A percentile compares a stretch with the other conserved stretches of the same genome.
These are phyloP conservation scores for Exophiala alcalophila DNA, from an alignment of 2,329 filamentous ascomycete genomes.

Conservation along the genomic window DNA sequence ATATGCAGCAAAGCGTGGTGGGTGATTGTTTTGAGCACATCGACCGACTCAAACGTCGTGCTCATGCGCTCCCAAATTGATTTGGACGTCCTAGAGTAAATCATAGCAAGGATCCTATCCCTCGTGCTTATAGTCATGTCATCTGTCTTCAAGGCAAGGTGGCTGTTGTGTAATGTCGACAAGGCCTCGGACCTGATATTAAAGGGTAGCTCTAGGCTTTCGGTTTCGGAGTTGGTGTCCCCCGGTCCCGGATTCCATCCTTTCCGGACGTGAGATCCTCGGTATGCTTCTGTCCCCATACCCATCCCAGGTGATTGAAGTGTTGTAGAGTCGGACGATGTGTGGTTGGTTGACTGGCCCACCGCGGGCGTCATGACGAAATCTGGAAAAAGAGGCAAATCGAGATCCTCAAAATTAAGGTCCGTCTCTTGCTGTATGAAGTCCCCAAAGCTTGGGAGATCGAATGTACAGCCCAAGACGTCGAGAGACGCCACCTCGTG, in stretches of 20 bases:
- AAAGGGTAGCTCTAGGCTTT: no score
- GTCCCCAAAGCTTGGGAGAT: slow-evolving; percentile 6
- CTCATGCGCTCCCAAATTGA: slow-evolving; percentile 41
- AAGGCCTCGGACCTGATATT: slow-evolving; percentile 21
- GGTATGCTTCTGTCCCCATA: no score
- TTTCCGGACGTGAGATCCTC: no score
- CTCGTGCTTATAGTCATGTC: no score
- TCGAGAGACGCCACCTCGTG: no score
- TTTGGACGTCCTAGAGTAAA: slow-evolving; percentile 52
- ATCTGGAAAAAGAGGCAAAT: slow-evolving; percentile 6
- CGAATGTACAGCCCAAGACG: slow-evolving; percentile 4
- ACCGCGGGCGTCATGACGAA: no score
- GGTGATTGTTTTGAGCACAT: slow-evolving; percentile 40
- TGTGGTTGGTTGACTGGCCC: slow-evolving; percentile 1
- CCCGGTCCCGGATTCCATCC: no score
- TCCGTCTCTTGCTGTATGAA: slow-evolving; percentile 6
- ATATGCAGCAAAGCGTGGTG: slow-evolving; percentile 37
- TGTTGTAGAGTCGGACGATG: slow-evolving; percentile 24
- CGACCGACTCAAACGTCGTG: slow-evolving; percentile 41
- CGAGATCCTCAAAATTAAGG: slow-evolving; percentile 4
- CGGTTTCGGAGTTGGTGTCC: no score
- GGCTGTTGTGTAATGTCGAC: slow-evolving; percentile 29
- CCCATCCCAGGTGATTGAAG: no score
- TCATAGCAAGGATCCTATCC: slow-evolving; percentile 63
- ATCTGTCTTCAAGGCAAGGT: slow-evolving; percentile 30